phyloP scores from a whole-genome alignment of 139 green algal species.

The Nannochloris sp. region DNA sequence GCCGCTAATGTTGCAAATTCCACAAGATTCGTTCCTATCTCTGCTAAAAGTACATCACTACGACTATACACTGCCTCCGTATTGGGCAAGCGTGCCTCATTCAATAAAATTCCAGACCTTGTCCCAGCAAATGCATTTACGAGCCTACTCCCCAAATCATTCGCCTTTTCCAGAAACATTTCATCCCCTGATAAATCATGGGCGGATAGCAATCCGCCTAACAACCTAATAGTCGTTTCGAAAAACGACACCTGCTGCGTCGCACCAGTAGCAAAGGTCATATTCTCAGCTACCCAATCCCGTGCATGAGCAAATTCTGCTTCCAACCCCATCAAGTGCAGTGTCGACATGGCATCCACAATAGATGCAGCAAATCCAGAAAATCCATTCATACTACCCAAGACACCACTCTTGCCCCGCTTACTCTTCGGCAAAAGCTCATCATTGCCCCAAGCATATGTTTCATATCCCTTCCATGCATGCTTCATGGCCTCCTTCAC shows the following conservation, averaged over 20 bases:
- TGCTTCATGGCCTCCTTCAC: conserved; percentile 36
- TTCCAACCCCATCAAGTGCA: conserved; percentile 61
- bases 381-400: conserved; percentile 35
- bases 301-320: conserved; percentile 30
- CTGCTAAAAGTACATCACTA: conserved; percentile 19
- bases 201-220: conserved; percentile 42
- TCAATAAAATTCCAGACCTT: conserved; percentile 40
- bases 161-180: conserved; percentile 24
- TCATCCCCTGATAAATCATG: conserved; percentile 52
- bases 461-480: conserved; percentile 49
- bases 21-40: conserved; percentile 49
- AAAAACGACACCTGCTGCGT: conserved; percentile 16
- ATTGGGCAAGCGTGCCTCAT: conserved; percentile 14
- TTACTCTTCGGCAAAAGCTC: conserved; percentile 45
- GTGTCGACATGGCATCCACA: conserved; percentile 57
- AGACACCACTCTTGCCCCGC: conserved; percentile 19
- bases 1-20: conserved; percentile 64
- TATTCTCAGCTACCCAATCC: conserved; percentile 37
- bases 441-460: conserved; percentile 55
- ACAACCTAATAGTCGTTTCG: conserved; percentile 19
- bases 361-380: conserved; percentile 55
- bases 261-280: conserved; percentile 36
- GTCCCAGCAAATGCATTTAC: conserved; percentile 60
- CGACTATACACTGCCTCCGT: background rate
- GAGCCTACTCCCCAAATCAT: conserved; percentile 44